Conservation (phyloP, 805 yeast species). For the Kluyveromyces wickerhamii region DNA sequence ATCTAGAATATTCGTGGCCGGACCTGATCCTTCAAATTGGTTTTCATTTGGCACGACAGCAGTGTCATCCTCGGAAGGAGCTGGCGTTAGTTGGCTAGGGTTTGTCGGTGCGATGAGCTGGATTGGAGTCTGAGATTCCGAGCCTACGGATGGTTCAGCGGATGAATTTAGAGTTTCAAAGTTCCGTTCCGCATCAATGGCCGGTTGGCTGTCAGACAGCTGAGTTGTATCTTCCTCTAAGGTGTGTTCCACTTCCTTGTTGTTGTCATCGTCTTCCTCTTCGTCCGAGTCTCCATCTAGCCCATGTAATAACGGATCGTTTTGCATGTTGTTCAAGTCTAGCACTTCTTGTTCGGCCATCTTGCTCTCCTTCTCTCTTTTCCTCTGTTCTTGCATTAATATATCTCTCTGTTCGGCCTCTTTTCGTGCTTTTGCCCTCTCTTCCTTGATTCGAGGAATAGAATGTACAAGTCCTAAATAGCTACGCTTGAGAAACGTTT, state of each 20-base stretch:
- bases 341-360: constrained; percentile 21
- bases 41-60: too few relatives aligned
- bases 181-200: too few relatives aligned
- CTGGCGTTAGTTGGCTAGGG: too few relatives aligned
- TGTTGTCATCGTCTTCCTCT: constrained; percentile 25
- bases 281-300: constrained; percentile 26
- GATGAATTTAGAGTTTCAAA: too few relatives aligned
- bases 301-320: constrained; percentile 29
- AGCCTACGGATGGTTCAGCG: too few relatives aligned
- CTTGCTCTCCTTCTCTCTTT: constrained; percentile 22
- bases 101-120: too few relatives aligned
- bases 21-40: too few relatives aligned
- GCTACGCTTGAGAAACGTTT: constrained; percentile 10
- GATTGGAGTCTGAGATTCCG: too few relatives aligned
- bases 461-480: constrained; percentile 9
- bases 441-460: constrained; percentile 9
- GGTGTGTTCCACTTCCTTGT: neutral
- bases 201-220: too few relatives aligned
- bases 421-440: constrained; percentile 18
- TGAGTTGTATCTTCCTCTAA: constrained; percentile 5
- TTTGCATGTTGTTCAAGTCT: constrained; percentile 21
- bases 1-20: too few relatives aligned
- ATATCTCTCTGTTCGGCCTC: constrained; percentile 30
- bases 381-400: constrained; percentile 28
- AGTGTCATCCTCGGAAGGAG: too few relatives aligned